Percentiles rank a stretch among this genome's conserved stretches.
Conservation (phyloP, 2,329 filamentous ascomycete genomes). For the Cladobotryum mycophilum region DNA sequence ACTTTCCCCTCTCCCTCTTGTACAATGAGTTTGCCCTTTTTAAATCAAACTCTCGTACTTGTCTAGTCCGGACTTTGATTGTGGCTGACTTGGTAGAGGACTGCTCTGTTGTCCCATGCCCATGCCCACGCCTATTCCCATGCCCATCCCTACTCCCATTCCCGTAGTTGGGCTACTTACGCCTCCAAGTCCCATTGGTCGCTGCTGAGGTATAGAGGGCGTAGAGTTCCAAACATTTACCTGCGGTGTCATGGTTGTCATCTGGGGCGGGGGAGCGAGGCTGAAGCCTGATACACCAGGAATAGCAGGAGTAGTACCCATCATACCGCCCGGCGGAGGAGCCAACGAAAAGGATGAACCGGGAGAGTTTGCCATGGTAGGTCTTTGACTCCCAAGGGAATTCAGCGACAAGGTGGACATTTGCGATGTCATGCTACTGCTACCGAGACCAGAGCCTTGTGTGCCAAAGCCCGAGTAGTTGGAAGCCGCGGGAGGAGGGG, state of each 20-base stretch:
- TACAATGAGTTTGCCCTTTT: conserved; percentile 2
- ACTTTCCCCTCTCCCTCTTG: background rate
- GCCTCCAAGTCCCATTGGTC: conserved; percentile 12
- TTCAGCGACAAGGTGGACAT: conserved; percentile 45
- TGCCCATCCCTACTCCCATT: background rate
- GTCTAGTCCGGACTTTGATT: conserved; percentile 51
- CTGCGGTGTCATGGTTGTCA: conserved; percentile 8
- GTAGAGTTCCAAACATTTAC: conserved; percentile 16
- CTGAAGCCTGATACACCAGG: conserved; percentile 37
- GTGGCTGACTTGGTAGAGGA: conserved; percentile 20
- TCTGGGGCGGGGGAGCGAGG: conserved; percentile 39
- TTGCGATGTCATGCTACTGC: conserved; percentile 30
- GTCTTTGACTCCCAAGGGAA: conserved; percentile 28
- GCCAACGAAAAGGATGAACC: conserved; percentile 51
- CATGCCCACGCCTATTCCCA: background rate
- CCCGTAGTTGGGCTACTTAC: conserved; percentile 16
- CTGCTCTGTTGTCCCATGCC: conserved; percentile 10
- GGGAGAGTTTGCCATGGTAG: conserved; percentile 25
- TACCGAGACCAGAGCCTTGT: background rate
- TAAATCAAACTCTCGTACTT: conserved; percentile 63
- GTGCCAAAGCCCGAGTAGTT: conserved; percentile 26
- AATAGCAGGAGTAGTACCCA: conserved; percentile 13
- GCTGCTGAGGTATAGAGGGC: conserved; percentile 3
- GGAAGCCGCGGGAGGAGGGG: conserved; percentile 24
- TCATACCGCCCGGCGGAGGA: conserved; percentile 41